A percentile compares a stretch with the other conserved stretches of the same genome.
Conservation (phyloP, 768 basidiomycete genomes). For the Favolaschia claudopus region DNA sequence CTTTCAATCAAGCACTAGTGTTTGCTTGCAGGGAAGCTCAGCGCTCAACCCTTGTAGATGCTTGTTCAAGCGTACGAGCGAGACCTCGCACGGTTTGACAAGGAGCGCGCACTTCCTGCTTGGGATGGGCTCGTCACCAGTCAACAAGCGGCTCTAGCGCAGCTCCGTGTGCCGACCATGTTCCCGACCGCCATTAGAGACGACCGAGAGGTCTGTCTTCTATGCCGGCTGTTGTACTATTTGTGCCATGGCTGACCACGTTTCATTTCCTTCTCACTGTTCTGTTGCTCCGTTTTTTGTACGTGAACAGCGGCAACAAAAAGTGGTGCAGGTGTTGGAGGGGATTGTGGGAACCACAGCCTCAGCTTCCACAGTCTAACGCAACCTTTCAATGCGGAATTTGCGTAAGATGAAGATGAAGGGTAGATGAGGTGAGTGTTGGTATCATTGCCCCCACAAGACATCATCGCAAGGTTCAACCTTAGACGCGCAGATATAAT, state of each 20-base stretch:
- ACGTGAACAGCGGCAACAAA: conserved; percentile 66
- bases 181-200: conserved; percentile 56
- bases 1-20: background rate
- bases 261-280: background rate
- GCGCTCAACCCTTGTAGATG: too few species aligned
- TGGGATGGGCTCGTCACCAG: conserved; percentile 80
- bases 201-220: conserved; percentile 63
- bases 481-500: too few species aligned
- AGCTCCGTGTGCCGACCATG: conserved; percentile 75
- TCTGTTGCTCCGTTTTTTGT: background rate
- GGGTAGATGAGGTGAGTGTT: too few species aligned
- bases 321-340: conserved; percentile 73
- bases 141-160: conserved; percentile 72
- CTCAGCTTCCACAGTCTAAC: background rate
- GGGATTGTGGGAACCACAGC: conserved; percentile 47
- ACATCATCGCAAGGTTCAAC: too few species aligned
- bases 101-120: conserved; percentile 70
- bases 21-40: background rate
- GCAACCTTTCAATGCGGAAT: too few species aligned
- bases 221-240: too few species aligned
- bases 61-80: conserved; percentile 68
- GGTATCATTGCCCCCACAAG: too few species aligned
- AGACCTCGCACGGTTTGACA: conserved; percentile 74
- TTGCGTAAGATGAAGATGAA: too few species aligned
- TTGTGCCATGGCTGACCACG: too few species aligned